Evolutionary conservation across 2,329 filamentous ascomycete genomes (phyloP), one percentile per base, ranked within the genome.

Genomic region (Pseudogymnoascus sp.): DNA sequence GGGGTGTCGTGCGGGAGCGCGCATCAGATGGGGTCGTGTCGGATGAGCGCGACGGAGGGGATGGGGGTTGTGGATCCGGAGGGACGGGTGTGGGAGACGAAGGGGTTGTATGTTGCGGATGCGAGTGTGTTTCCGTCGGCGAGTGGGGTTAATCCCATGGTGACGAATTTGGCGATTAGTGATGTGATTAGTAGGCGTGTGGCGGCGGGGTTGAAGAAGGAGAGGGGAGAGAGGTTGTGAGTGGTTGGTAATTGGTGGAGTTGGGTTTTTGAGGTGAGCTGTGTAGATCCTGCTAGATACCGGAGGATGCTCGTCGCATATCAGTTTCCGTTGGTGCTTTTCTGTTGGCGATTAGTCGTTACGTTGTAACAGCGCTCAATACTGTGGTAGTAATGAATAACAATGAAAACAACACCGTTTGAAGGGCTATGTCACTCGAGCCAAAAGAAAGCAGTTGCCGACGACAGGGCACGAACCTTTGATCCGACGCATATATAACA

Each of bases 141-240:
- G 9, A 90, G 85, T 71, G 89, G 90, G 1, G 89, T 92, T 33
- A 93, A 93, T 72, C 90, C 90, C 9, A 93, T 93, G 90, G 78
- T 92, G 43, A 91, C 89, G 14, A 81, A 79, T 63, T 91, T 93
- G 89, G 84, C 84, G 1, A 81, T 89, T 69, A 80, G 84, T 59
- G 84, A 89, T 70, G 84, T 83, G 75, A 87, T 90, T 65, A 84
- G 84, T 2, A 77, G 81, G 69, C 80, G 81, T 0, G 72, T 89
- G 45, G 78, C 75, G 18, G 75, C 73, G 70, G 83, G 84, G 59
- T 61, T 83, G 69, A 63, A 60, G 38, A 61, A 61, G n/a, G 63
- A 38, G 16, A 45, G 41, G 7, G 41, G 41, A 2, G 41, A 45
- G 41, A 45, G 41, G 21, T 14, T 45, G 11, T 45, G 41, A 45